Conservation (phyloP, 2,329 filamentous ascomycete genomes). For the Penicillium sp. region DNA sequence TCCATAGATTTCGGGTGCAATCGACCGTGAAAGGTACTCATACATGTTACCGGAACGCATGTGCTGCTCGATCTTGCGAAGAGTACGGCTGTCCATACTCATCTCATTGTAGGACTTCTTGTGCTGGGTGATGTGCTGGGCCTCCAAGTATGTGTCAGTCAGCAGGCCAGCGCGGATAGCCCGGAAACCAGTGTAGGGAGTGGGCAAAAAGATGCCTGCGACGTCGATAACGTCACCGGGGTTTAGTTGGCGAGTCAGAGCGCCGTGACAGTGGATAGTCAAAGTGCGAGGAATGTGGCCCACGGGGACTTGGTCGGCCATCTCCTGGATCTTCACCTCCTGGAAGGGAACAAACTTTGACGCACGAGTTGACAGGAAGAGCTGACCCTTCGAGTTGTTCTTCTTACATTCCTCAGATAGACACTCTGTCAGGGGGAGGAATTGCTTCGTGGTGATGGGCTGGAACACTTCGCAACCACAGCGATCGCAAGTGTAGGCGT, state of each 20-base stretch:
- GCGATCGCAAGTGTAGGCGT: conserved; percentile 94
- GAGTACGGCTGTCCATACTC: conserved; percentile 73
- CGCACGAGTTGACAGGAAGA: conserved; percentile 91
- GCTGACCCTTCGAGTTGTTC: conserved; percentile 89
- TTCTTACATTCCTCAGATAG: conserved; percentile 84
- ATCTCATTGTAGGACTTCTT: conserved; percentile 98
- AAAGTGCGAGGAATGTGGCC: conserved; percentile 93
- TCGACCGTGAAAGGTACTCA: conserved; percentile 91
- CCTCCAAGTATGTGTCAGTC: conserved; percentile 95
- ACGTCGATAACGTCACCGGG: conserved; percentile 94
- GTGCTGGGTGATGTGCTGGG: conserved; percentile 89
- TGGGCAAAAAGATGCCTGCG: conserved; percentile 92
- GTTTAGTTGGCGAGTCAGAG: conserved; percentile 79
- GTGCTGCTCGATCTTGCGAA: conserved; percentile 81
- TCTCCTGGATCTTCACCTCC: conserved; percentile 97
- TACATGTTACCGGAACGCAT: conserved; percentile 87
- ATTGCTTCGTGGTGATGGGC: conserved; percentile 87
- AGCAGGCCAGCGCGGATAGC: conserved; percentile 94
- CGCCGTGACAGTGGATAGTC: conserved; percentile 86
- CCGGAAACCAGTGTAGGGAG: conserved; percentile 97
- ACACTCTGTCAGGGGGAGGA: conserved; percentile 81
- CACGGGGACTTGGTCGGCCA: conserved; percentile 98
- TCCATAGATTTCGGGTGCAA: conserved; percentile 95
- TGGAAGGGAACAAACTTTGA: conserved; percentile 98
- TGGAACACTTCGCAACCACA: conserved; percentile 98